Evolutionary conservation across 2,329 filamentous ascomycete genomes (phyloP), one percentile per base, ranked within the genome.

Genomic region (Aureobasidium lini): DNA sequence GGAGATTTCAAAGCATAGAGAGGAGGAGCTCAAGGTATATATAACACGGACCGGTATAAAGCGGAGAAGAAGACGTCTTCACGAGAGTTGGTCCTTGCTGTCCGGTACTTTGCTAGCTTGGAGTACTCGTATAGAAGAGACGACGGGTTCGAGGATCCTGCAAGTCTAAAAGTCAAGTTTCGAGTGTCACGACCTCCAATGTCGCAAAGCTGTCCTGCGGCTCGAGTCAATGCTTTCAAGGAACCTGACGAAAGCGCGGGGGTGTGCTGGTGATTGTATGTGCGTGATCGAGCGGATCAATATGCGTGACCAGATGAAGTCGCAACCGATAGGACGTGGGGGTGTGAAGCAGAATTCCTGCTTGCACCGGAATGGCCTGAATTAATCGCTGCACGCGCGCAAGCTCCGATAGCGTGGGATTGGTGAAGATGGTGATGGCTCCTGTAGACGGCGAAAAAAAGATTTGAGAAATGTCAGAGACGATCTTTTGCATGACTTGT

Each of bases 201-300:
- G 50, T 54, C 50, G 39, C 37, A 54, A 9, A 54, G 6, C 23
- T 7, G 28, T 47, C 29, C 15, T n/a, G 23, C 15, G 23, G 13
- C 44, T 47, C 44, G 52, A 36, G 39, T 46, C 52, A 56, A 44
- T 56, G 39, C 52, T 23, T 37, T 13, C 31, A 23, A 43, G 32
- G 50, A 54, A 13, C n/a, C 39, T 43, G 50, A 34, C n/a, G 29
- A 43, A 54, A 54, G 37, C 50, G 29, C 39, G 50, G 29, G 52
- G 31, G 52, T 36, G 18, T 29, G 52, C 40, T 37, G 50, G 13
- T 36, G 9, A 36, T 56, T 43, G 31, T 42, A 46, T 44, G 53
- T 44, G 53, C 53, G 53, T 57, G 53, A 57, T 46, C 53, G 40
- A 44, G 53, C 31, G 16, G 53, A 46, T 57, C 42, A 57, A 48